Evolutionary conservation across 176 grass and related monocot species (phyloP).

Genomic region (Carex myosuroides): DNA sequence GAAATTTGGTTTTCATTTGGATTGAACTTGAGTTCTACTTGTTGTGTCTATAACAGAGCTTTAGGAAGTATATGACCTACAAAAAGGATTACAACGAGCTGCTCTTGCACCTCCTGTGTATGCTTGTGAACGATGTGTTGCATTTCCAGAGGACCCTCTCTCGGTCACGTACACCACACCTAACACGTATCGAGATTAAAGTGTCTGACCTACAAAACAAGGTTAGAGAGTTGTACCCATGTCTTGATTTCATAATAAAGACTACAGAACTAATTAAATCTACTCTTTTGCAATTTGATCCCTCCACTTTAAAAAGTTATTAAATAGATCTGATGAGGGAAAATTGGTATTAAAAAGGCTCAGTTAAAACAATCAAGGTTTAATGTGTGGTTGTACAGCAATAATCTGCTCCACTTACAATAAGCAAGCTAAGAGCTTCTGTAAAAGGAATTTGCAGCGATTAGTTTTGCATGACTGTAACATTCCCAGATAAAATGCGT

Average conservation of each 20-base stretch:
- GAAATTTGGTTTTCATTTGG: background rate
- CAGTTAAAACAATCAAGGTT: background rate
- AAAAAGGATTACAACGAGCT: conserved; percentile 97
- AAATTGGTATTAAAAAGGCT: background rate
- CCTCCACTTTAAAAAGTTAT: background rate
- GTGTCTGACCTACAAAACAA: conserved; percentile 76
- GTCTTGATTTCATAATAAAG: background rate
- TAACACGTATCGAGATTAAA: conserved; percentile 63
- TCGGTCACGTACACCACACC: conserved; percentile 34
- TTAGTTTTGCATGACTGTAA: background rate
- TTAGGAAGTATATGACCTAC: conserved; percentile 92
- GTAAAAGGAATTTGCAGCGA: background rate
- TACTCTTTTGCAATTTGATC: background rate
- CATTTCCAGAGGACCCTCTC: conserved; percentile 79
- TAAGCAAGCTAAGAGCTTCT: background rate
- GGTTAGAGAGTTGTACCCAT: conserved; percentile 30
- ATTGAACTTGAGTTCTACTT: conserved; percentile 25
- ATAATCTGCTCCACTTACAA: background rate
- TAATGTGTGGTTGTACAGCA: background rate
- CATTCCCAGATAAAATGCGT: background rate
- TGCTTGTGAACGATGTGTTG: conserved; percentile 69
- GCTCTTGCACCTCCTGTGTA: conserved; percentile 79
- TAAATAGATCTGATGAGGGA: background rate
- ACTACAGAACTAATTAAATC: background rate
- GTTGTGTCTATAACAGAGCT: conserved; percentile 46